These are phyloP conservation scores for Phytopythium sindhum DNA, from an alignment of 352 stramenopile species.

Conservation along the genomic window DNA sequence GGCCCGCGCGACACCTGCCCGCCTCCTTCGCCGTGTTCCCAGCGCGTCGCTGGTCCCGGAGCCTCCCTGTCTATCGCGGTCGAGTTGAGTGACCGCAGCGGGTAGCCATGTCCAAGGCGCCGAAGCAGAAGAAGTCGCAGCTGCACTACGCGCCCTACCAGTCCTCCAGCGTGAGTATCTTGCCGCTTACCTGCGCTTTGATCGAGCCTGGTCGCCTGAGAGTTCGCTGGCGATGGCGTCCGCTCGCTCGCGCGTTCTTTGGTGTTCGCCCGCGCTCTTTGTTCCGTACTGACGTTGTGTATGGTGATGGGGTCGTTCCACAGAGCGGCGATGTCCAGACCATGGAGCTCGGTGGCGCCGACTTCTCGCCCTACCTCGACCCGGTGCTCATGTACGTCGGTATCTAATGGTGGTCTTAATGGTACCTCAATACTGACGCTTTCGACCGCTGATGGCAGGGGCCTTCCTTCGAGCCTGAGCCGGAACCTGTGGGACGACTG, in stretches of 20 bases:
- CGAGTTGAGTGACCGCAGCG: background rate
- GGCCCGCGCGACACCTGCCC: too few species aligned
- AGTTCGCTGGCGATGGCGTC: background rate
- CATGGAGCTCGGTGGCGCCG: slow-evolving; percentile 48
- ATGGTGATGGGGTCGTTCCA: background rate
- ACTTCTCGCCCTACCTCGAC: slow-evolving; percentile 60
- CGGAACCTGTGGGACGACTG: slow-evolving; percentile 88
- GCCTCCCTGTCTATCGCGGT: background rate
- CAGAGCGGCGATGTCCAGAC: slow-evolving; percentile 22
- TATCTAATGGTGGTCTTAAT: background rate
- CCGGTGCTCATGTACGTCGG: slow-evolving; percentile 61
- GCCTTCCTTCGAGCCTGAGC: slow-evolving; percentile 74
- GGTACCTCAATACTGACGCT: background rate
- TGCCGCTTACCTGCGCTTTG: too few species aligned
- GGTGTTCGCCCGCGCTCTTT: background rate
- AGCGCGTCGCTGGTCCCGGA: background rate
- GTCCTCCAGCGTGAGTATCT: slow-evolving; percentile 24
- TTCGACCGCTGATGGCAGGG: slow-evolving; percentile 23
- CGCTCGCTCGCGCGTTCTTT: background rate
- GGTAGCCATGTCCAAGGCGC: slow-evolving; percentile 67
- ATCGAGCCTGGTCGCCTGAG: background rate
- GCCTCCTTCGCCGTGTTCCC: too few species aligned
- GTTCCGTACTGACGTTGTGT: background rate
- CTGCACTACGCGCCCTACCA: slow-evolving; percentile 85
- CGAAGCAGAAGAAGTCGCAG: slow-evolving; percentile 69